Conservation (phyloP, 2,329 filamentous ascomycete genomes). For the Microdochium paspali region DNA sequence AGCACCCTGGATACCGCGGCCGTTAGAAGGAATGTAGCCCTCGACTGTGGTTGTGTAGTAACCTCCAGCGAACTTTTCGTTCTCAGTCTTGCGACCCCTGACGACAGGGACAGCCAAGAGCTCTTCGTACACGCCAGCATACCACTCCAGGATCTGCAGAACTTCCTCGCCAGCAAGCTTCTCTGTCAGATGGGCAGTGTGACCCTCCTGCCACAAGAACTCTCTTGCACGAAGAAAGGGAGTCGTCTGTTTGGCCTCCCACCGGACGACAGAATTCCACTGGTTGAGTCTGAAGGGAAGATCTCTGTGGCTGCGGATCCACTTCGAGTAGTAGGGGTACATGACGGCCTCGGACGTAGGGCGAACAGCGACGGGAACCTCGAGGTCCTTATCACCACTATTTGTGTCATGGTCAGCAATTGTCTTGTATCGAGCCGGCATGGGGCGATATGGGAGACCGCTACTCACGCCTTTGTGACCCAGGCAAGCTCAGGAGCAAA, state of each 20-base stretch:
- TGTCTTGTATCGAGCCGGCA: constrained; percentile 2
- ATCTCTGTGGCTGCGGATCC: constrained; percentile 94
- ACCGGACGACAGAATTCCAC: constrained; percentile 88
- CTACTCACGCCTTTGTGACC: constrained; percentile 72
- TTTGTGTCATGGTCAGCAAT: constrained; percentile 13
- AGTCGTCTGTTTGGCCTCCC: constrained; percentile 93
- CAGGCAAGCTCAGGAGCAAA: constrained; percentile 89
- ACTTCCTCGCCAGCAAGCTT: constrained; percentile 77
- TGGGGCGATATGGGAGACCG: constrained; percentile 1
- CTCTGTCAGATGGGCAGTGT: constrained; percentile 77
- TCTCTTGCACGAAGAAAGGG: constrained; percentile 86
- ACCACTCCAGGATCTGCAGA: constrained; percentile 84
- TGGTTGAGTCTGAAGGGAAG: constrained; percentile 92
- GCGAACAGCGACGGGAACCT: constrained; percentile 63
- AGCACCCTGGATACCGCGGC: constrained; percentile 90
- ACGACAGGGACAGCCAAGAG: constrained; percentile 92
- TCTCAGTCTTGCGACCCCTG: constrained; percentile 88
- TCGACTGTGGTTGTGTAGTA: constrained; percentile 96
- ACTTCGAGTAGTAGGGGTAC: constrained; percentile 48
- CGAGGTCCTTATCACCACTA: constrained; percentile 85
- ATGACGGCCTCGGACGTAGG: constrained; percentile 54
- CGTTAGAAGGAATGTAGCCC: constrained; percentile 92
- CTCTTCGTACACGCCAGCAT: constrained; percentile 86
- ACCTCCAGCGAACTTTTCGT: constrained; percentile 95
- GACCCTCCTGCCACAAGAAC: constrained; percentile 48